Percentiles rank a stretch among this genome's conserved stretches.
Evolutionary conservation across 2,329 filamentous ascomycete species (phyloP).

Genomic region (Colletotrichum tamarilloi): DNA sequence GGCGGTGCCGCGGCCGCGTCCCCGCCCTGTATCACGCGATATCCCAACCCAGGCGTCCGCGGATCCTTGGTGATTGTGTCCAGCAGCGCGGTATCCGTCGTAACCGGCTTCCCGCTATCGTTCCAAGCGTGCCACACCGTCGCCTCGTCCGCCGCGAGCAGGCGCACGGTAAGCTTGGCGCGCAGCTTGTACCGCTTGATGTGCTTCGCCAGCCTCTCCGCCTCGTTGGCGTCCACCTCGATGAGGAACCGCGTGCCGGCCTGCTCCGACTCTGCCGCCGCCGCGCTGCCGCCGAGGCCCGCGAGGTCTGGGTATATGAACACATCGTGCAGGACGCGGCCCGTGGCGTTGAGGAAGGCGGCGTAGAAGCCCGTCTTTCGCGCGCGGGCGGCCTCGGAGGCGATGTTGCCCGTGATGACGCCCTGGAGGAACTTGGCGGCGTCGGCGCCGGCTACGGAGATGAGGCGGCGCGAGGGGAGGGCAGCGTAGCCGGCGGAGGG

Average conservation of each 20-base stretch:
- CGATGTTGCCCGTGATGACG: constrained; percentile 79
- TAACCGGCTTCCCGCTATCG: constrained; percentile 45
- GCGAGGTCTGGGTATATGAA: constrained; percentile 80
- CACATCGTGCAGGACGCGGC: constrained; percentile 87
- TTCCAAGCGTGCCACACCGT: constrained; percentile 82
- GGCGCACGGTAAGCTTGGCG: constrained; percentile 77
- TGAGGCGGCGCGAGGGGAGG: constrained; percentile 80
- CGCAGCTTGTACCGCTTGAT: constrained; percentile 88
- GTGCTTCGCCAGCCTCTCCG: constrained; percentile 72
- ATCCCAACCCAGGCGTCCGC: constrained; percentile 67
- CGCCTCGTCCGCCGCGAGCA: constrained; percentile 73
- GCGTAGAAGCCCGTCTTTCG: constrained; percentile 74
- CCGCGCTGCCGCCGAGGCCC: constrained; percentile 39
- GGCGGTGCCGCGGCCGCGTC: constrained; percentile 33
- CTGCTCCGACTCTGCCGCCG: constrained; percentile 35
- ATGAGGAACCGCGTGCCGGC: constrained; percentile 66
- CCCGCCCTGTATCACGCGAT: constrained; percentile 54
- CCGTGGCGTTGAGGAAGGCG: constrained; percentile 87
- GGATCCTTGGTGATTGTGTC: constrained; percentile 59
- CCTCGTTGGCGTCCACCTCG: constrained; percentile 81
- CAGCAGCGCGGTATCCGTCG: constrained; percentile 16
- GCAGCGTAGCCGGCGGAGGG: constrained; percentile 60
- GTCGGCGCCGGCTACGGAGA: constrained; percentile 83
- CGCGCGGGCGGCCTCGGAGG: constrained; percentile 49
- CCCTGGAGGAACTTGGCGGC: constrained; percentile 89